phyloP scores from a whole-genome alignment of 139 green algal species.

The Chlamydomonas incerta region DNA sequence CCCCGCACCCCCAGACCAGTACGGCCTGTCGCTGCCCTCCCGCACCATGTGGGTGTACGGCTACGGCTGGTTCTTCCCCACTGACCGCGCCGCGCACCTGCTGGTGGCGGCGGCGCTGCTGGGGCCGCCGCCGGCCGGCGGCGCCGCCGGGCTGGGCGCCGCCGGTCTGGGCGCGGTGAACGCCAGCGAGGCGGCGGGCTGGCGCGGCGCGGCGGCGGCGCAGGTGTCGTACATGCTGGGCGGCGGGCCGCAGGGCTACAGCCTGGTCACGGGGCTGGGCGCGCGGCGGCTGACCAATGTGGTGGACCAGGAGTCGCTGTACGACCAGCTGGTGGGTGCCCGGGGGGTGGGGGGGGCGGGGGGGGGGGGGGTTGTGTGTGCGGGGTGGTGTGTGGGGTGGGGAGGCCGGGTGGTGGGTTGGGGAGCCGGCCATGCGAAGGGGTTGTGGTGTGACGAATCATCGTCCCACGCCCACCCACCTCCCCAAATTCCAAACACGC shows the following conservation, averaged over 20 bases:
- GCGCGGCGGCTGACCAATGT: conserved; percentile 19
- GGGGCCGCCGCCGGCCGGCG: not conserved
- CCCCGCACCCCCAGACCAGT: conserved; percentile 9
- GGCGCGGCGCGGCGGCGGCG: conserved; percentile 18
- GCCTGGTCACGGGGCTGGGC: conserved; percentile 34
- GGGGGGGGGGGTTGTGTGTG: not conserved
- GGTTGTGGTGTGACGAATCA: too few species aligned
- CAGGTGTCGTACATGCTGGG: conserved; percentile 37
- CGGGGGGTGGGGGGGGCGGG: not conserved
- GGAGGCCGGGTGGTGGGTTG: too few species aligned
- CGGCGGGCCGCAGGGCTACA: conserved; percentile 30
- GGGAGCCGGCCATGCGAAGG: too few species aligned
- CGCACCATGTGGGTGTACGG: not conserved
- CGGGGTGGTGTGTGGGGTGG: not conserved
- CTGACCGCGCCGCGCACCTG: conserved; percentile 7
- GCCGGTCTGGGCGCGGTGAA: too few species aligned
- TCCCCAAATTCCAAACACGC: too few species aligned
- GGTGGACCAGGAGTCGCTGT: conserved; percentile 35
- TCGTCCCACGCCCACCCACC: too few species aligned
- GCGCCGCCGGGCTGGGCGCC: too few species aligned
- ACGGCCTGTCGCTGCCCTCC: conserved; percentile 7
- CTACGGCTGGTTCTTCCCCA: conserved; percentile 39
- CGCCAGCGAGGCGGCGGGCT: conserved; percentile 13
- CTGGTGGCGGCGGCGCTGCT: conserved; percentile 28
- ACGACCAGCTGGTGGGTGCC: conserved; percentile 30